Base-by-base conservation (phyloP, 306 rosid species). In the Lathyrus oleraceus region DNA sequence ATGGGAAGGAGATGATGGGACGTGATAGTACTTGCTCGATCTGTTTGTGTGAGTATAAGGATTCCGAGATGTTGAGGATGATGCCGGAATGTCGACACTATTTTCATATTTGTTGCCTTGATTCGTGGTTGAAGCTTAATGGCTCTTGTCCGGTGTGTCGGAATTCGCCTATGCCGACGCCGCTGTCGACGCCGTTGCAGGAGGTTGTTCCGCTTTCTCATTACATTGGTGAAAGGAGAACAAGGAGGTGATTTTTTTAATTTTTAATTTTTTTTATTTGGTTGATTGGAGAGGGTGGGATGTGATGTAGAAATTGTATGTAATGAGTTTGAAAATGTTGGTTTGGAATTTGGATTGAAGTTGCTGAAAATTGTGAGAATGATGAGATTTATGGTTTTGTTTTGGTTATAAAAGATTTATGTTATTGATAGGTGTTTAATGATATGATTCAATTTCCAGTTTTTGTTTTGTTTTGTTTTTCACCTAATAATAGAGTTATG, bases 121-220 rank as follows among this genome's bases (percentile, higher is more conserved):
- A 94, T 65, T 82, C 96, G 0, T 94, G 98, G 98, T 79, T 94
- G 72, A 89, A 83, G 77, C 96, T 94, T 39, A 94, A 94, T 14
- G 95, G 98, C 2, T 94, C 97, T 4, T 94, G 98, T 53, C 98
- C 98, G 0, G 96, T 94, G 40, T 94, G 98, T 74, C 87, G 97
- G 20, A 94, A 94, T 82, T 94, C 98, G 0, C 98, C 97, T 0
- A 72, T 94, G 14, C 97, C 98, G 0, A 94, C 97, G 10, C 98
- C 98, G 16, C 28, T 90, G 0, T 85, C 97, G 0, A 93, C 97
- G 16, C 97, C 98, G 45, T 61, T 94, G 73, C 95, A 87, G 69
- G 97, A 94, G 77, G 95, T 94, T 11, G 96, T 90, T 48, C 97
- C 97, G 19, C 87, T 94, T 11, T 56, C 97, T 3, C 95, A 87